These are phyloP conservation scores for Colletotrichum sp. DNA, from an alignment of 2,329 filamentous ascomycete genomes.

Conservation along the genomic window DNA sequence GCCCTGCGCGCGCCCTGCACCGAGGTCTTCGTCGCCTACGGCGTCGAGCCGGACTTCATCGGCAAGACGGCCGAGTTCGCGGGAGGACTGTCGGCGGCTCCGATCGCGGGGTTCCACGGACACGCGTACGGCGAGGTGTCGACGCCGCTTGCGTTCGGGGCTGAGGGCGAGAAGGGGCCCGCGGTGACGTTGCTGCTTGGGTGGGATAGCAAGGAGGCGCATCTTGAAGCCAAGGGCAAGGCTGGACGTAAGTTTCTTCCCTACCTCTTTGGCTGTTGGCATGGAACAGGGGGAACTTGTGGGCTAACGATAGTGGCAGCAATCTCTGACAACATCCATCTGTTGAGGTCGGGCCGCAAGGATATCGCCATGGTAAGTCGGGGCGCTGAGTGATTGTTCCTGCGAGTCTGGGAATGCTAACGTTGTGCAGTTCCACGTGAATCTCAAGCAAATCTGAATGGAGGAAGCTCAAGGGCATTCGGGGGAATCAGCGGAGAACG, in stretches of 20 bases:
- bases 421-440: constrained; percentile 12
- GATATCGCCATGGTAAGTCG: constrained; percentile 36
- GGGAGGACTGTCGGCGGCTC: constrained; percentile 28
- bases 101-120: constrained; percentile 33
- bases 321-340: constrained; percentile 39
- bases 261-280: background rate
- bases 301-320: constrained; percentile 24
- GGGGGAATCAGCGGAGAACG: background rate
- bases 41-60: constrained; percentile 28
- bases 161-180: constrained; percentile 30
- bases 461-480: background rate
- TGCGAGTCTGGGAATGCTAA: background rate
- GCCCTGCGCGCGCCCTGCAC: constrained; percentile 40
- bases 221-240: constrained; percentile 31
- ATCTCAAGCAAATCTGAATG: constrained; percentile 14
- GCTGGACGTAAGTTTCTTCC: constrained; percentile 24
- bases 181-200: constrained; percentile 39
- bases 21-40: constrained; percentile 42
- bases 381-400: background rate
- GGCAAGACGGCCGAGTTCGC: constrained; percentile 28
- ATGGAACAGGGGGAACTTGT: no score
- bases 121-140: constrained; percentile 36
- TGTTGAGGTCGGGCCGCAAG: constrained; percentile 33
- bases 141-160: constrained; percentile 29
- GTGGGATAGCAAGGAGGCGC: constrained; percentile 44